A percentile compares a stretch with the other conserved stretches of the same genome.
Evolutionary conservation across 495 filamentous ascomycete genomes (phyloP).

Genomic region (Immersiella caudata): DNA sequence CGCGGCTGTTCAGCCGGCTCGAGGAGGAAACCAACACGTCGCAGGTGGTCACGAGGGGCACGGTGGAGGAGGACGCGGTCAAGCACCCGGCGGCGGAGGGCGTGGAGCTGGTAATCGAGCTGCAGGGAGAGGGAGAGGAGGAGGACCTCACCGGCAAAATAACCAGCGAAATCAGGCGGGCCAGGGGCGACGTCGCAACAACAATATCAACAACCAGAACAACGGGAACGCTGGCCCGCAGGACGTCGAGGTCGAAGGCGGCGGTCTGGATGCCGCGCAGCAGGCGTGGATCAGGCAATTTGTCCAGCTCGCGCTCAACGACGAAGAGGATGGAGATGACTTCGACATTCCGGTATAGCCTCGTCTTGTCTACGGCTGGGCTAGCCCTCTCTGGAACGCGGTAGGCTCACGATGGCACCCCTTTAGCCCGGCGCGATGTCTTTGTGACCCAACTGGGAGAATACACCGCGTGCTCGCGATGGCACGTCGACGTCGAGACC

Average conservation of each 20-base stretch:
- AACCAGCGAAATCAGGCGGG: constrained; percentile 31
- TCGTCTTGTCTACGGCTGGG: not conserved
- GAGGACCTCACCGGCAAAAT: constrained; percentile 33
- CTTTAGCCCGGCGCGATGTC: not conserved
- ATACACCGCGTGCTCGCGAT: not conserved
- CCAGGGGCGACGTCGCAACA: constrained; percentile 28
- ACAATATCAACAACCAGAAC: constrained; percentile 25
- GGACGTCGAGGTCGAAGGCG: constrained; percentile 18
- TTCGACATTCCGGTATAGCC: not conserved
- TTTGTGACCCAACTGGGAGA: not conserved
- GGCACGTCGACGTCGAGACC: not conserved
- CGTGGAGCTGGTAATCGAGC: constrained; percentile 21
- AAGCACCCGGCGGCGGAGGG: constrained; percentile 19
- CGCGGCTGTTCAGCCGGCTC: constrained; percentile 35
- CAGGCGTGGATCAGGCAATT: constrained; percentile 57
- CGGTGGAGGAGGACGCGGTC: constrained; percentile 12
- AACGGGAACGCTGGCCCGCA: constrained; percentile 5
- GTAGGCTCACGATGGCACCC: not conserved
- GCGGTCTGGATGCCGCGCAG: constrained; percentile 39
- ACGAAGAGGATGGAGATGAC: constrained; percentile 52
- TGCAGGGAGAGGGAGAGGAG: constrained; percentile 25
- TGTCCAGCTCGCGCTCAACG: constrained; percentile 55
- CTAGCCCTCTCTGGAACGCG: not conserved
- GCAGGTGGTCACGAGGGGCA: not conserved
- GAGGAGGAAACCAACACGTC: constrained; percentile 17